These are phyloP conservation scores for Fusarium newnesense DNA, from an alignment of 2,329 filamentous ascomycete genomes.

Conservation along the genomic window DNA sequence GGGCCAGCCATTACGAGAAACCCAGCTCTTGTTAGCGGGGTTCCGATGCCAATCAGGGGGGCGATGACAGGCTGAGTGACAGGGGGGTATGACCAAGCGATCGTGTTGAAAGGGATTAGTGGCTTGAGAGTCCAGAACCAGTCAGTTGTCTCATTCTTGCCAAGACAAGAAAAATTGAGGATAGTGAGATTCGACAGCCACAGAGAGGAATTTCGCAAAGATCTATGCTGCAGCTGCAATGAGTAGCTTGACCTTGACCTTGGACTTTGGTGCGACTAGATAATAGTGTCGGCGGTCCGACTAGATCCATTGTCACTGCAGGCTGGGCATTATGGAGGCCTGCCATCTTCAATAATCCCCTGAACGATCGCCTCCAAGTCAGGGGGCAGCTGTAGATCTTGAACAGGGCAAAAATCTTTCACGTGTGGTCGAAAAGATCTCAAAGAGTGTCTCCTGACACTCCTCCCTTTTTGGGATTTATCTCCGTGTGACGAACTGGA, in stretches of 20 bases:
- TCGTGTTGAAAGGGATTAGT: conserved; percentile 39
- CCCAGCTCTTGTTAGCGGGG: conserved; percentile 29
- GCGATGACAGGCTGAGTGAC: conserved; percentile 23
- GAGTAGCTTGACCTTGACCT: conserved; percentile 3
- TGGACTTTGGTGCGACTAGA: conserved; percentile 19
- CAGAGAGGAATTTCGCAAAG: conserved; percentile 15
- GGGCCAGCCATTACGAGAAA: conserved; percentile 28
- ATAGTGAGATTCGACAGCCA: conserved; percentile 34
- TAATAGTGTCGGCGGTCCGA: conserved; percentile 23
- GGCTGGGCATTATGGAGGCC: conserved; percentile 20
- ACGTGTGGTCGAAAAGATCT: conserved; percentile 15
- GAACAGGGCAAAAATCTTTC: conserved; percentile 18
- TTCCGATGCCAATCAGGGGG: conserved; percentile 43
- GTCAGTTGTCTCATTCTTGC: conserved; percentile 33
- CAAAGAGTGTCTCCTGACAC: conserved; percentile 29
- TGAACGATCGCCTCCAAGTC: conserved; percentile 25
- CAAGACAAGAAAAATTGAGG: conserved; percentile 36
- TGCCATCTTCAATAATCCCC: conserved; percentile 32
- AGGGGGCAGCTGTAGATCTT: conserved; percentile 34
- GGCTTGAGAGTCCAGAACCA: conserved; percentile 35
- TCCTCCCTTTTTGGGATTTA: conserved; percentile 24
- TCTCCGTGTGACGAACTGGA: conserved; percentile 13
- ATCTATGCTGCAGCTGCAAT: conserved; percentile 10
- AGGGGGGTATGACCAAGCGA: conserved; percentile 35
- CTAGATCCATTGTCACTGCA: conserved; percentile 21